Evolutionary conservation across 2,329 filamentous ascomycete genomes (phyloP).

Genomic region (Scytalidium sp.): DNA sequence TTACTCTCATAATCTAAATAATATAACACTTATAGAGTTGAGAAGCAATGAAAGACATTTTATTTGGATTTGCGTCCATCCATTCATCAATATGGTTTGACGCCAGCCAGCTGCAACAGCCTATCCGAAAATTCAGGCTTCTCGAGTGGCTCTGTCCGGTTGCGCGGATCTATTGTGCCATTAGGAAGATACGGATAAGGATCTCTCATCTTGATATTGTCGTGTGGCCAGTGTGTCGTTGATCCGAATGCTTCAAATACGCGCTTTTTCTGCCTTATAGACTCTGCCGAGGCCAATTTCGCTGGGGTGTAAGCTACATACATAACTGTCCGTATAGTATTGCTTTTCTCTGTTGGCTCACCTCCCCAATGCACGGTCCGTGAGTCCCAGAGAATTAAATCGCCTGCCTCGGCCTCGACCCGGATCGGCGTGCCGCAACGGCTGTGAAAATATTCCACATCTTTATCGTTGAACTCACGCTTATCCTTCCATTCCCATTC

Average conservation of each 20-base stretch:
- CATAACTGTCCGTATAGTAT: constrained; percentile 28
- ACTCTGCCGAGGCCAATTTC: constrained; percentile 23
- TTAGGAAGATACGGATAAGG: constrained; percentile 13
- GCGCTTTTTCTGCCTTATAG: constrained; percentile 19
- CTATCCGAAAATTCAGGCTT: constrained; percentile 22
- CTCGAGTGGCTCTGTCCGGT: constrained; percentile 20
- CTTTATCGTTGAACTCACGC: constrained; percentile 28
- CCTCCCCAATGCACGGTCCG: constrained; percentile 43
- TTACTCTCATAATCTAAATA: too few species aligned
- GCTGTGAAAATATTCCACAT: constrained; percentile 39
- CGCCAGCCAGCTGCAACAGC: constrained; percentile 26
- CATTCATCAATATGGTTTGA: constrained; percentile 14
- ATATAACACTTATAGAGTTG: too few species aligned
- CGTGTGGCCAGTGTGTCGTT: constrained; percentile 31
- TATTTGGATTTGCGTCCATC: too few species aligned
- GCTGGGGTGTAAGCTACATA: constrained; percentile 35
- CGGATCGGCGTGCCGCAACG: constrained; percentile 36
- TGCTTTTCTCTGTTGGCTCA: constrained; percentile 23
- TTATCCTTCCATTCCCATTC: constrained; percentile 25
- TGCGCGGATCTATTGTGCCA: constrained; percentile 20
- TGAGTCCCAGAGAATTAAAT: constrained; percentile 43
- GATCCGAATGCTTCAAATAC: constrained; percentile 23
- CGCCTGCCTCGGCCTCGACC: constrained; percentile 38
- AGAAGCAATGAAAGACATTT: too few species aligned
- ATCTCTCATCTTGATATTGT: constrained; percentile 16